These are phyloP conservation scores for Stephania japonica DNA, from an alignment of 164 flowering plant species.

Conservation along the genomic window DNA sequence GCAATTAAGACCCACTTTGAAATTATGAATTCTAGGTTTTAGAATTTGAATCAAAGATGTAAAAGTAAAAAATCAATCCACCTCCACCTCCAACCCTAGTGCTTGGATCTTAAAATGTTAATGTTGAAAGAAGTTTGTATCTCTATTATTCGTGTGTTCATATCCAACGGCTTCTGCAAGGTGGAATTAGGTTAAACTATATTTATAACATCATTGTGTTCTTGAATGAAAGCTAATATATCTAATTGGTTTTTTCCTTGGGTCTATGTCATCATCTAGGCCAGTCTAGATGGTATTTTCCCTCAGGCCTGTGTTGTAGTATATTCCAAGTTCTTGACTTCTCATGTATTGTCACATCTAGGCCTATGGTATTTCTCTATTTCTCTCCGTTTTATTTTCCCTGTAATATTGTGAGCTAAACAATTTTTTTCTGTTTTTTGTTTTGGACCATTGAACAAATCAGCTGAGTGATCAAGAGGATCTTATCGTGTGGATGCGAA, in stretches of 20 bases:
- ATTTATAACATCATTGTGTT: not conserved
- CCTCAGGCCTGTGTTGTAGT: not conserved
- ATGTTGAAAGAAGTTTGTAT: not conserved
- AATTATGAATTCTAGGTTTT: not conserved
- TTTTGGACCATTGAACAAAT: slow-evolving; percentile 3
- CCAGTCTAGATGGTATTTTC: not conserved
- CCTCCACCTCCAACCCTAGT: not conserved
- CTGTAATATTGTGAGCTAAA: not conserved
- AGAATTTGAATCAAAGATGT: not conserved
- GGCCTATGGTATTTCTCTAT: not conserved
- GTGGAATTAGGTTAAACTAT: not conserved
- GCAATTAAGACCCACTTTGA: not conserved
- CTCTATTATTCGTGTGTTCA: not conserved
- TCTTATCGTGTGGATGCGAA: slow-evolving; percentile 95
- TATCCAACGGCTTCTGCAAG: not conserved
- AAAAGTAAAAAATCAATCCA: not conserved
- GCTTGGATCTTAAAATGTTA: not conserved
- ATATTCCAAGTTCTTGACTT: not conserved
- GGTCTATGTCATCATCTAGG: not conserved
- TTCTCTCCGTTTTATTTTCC: not conserved
- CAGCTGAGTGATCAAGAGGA: slow-evolving; percentile 89
- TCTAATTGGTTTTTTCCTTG: not conserved
- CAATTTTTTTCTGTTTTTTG: slow-evolving; percentile 9
- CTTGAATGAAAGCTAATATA: not conserved
- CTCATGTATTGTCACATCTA: not conserved